Percentiles rank a stretch among this genome's conserved stretches.
phyloP scores from a whole-genome alignment of 495 filamentous ascomycete species.

The Penicillium silybi region DNA sequence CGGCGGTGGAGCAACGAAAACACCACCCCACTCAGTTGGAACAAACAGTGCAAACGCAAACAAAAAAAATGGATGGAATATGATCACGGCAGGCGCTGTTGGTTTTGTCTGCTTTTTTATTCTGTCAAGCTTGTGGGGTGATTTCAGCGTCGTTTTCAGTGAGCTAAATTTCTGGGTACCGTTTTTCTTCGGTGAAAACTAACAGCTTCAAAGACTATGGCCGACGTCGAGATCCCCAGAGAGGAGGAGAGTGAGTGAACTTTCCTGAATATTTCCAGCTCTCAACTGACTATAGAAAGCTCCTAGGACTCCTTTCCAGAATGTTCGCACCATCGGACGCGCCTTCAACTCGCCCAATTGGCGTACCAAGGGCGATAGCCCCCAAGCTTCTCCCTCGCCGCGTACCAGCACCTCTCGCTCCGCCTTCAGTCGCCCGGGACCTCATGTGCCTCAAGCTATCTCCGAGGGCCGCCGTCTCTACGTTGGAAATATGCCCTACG shows the following conservation, averaged over 20 bases:
- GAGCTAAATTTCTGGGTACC: too few species aligned
- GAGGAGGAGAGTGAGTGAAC: conserved; percentile 39
- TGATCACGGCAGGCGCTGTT: conserved; percentile 1
- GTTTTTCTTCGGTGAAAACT: not conserved
- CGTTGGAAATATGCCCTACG: conserved; percentile 66
- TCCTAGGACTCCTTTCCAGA: conserved; percentile 35
- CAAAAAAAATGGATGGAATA: conserved; percentile 19
- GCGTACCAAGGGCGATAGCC: conserved; percentile 40
- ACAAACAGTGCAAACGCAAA: conserved; percentile 28
- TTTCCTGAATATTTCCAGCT: not conserved
- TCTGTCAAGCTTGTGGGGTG: not conserved
- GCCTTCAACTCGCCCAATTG: conserved; percentile 47
- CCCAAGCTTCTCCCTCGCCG: conserved; percentile 29
- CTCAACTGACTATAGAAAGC: conserved; percentile 21
- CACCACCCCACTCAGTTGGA: conserved; percentile 16
- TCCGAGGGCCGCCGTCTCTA: conserved; percentile 51
- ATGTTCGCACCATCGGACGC: conserved; percentile 41
- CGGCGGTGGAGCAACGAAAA: conserved; percentile 7
- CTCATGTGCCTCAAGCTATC: conserved; percentile 39
- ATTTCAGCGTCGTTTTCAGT: not conserved
- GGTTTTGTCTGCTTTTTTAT: conserved; percentile 16
- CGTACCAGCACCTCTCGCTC: conserved; percentile 35
- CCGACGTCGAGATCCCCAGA: conserved; percentile 30
- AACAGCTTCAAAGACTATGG: conserved; percentile 21
- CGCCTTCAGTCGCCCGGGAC: conserved; percentile 34